A percentile compares a stretch with the other conserved stretches of the same genome.
phyloP scores from a whole-genome alignment of 177 flowering plant genomes.

The Telopea speciosissima region DNA sequence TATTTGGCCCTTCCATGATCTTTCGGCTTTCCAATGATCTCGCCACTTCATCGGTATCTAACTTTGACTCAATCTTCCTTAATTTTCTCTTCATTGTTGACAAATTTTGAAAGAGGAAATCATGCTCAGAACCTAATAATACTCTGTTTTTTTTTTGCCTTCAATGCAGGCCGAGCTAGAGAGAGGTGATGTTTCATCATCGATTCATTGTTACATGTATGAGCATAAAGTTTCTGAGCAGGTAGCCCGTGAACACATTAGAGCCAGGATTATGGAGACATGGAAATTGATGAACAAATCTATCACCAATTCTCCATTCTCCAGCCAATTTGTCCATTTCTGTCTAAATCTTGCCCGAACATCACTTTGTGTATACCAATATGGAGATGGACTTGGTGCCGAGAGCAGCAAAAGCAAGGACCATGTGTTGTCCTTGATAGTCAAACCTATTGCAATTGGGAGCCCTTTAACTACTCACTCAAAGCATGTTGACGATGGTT shows the following conservation, averaged over 20 bases:
- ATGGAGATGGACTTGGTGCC: slow-evolving; percentile 36
- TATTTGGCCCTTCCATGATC: slow-evolving; percentile 30
- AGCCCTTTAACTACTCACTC: neutral
- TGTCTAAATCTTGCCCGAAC: slow-evolving; percentile 23
- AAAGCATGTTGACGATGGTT: neutral
- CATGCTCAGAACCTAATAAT: neutral
- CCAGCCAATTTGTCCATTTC: slow-evolving; percentile 11
- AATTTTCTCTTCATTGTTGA: neutral
- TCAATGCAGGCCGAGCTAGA: slow-evolving; percentile 38
- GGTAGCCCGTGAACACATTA: slow-evolving; percentile 22
- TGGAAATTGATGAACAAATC: slow-evolving; percentile 36
- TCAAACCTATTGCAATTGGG: slow-evolving; percentile 21
- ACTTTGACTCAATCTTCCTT: neutral
- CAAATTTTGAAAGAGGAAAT: neutral
- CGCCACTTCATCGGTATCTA: slow-evolving; percentile 47
- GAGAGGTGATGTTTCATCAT: slow-evolving; percentile 48
- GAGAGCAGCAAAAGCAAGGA: slow-evolving; percentile 21
- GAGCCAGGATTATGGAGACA: neutral
- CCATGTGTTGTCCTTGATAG: slow-evolving; percentile 22
- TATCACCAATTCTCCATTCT: neutral
- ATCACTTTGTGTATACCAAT: slow-evolving; percentile 27
- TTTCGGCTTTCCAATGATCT: slow-evolving; percentile 48
- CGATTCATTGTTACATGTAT: slow-evolving; percentile 32
- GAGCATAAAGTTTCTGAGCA: slow-evolving; percentile 28
- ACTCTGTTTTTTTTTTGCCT: neutral